Evolutionary conservation across 2,329 filamentous ascomycete species (phyloP), one percentile per base, ranked within the genome.

Genomic region (Xylariaceae sp.): DNA sequence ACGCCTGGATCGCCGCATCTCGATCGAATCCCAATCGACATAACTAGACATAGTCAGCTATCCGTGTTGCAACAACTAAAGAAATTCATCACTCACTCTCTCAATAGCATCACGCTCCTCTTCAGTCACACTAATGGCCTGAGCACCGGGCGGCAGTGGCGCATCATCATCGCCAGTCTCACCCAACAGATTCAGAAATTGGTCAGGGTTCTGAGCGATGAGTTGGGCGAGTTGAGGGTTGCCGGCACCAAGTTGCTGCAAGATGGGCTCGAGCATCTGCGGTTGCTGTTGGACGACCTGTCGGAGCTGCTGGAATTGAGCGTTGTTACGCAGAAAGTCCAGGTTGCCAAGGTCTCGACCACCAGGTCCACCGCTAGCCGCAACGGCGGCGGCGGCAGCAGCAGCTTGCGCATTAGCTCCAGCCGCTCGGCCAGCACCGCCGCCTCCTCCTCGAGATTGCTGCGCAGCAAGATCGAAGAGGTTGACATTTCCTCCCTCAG

Each of bases 21-120:
- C 93, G 88, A 67, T 93, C 87, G 73, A 99, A 99, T 37, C 95
- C 95, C 44, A 99, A 87, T 62, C 90, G 89, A 77, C 91, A 96
- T 70, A 99, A 81, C 90, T 96, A 49, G 7, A 64, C 50, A 32
- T 45, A 47, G 48, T 63, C 43, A 63, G 41, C 26, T 54, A 42
- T 42, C 41, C 48, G 56, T 47, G 32, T n/a, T 20, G 50, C 32
- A 59, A n/a, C 43, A 52, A 40, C 44, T 47, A 20, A 53, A 44
- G 18, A 44, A n/a, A 21, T 16, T 20, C 19, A n/a, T 10, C 2
- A 79, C 85, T 75, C 84, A 95, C 91, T 73, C 95, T 85, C 79
- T 99, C 95, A 67, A 99, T 99, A 20, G 95, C 95, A 73, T 96
- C 93, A 57, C 93, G 87, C 80, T 99, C 95, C 73, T 98, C 95